Evolutionary conservation across 2,329 filamentous ascomycete genomes (phyloP).

Genomic region (Penicillium sp.): DNA sequence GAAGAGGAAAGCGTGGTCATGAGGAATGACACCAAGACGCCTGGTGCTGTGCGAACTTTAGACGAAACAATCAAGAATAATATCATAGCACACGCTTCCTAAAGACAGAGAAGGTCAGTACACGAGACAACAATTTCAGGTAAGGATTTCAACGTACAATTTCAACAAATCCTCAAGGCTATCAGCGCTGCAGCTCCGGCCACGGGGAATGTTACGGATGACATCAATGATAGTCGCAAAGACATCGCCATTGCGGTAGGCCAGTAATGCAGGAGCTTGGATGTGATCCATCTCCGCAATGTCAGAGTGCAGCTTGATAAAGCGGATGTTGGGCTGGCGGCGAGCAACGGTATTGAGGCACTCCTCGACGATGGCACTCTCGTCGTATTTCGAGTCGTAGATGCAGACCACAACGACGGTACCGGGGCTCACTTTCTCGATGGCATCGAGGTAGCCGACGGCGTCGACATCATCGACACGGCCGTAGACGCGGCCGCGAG

Average conservation of each 20-base stretch:
- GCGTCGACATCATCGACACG: slow-evolving; percentile 79
- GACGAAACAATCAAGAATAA: background rate
- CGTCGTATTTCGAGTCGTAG: slow-evolving; percentile 76
- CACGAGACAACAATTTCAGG: too few species aligned
- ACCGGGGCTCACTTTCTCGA: slow-evolving; percentile 77
- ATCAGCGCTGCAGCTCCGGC: slow-evolving; percentile 45
- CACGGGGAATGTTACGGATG: slow-evolving; percentile 72
- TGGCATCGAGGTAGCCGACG: slow-evolving; percentile 86
- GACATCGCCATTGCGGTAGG: slow-evolving; percentile 83
- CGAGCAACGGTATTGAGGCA: slow-evolving; percentile 70
- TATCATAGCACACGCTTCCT: slow-evolving; percentile 31
- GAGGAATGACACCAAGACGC: slow-evolving; percentile 10
- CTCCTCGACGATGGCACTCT: slow-evolving; percentile 71
- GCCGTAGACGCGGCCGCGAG: slow-evolving; percentile 72
- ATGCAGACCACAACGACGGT: slow-evolving; percentile 90
- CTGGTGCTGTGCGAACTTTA: slow-evolving; percentile 9
- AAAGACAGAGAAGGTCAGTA: slow-evolving; percentile 7
- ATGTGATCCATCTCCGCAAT: slow-evolving; percentile 93
- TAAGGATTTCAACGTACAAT: slow-evolving; percentile 45
- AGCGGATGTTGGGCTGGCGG: slow-evolving; percentile 65
- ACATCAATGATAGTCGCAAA: slow-evolving; percentile 86
- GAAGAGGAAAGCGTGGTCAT: background rate
- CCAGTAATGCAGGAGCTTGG: slow-evolving; percentile 78
- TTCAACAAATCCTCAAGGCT: slow-evolving; percentile 55
- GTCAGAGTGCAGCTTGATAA: slow-evolving; percentile 83